phyloP scores from a whole-genome alignment of 2,329 filamentous ascomycete species.

The Cladosporium sp. region DNA sequence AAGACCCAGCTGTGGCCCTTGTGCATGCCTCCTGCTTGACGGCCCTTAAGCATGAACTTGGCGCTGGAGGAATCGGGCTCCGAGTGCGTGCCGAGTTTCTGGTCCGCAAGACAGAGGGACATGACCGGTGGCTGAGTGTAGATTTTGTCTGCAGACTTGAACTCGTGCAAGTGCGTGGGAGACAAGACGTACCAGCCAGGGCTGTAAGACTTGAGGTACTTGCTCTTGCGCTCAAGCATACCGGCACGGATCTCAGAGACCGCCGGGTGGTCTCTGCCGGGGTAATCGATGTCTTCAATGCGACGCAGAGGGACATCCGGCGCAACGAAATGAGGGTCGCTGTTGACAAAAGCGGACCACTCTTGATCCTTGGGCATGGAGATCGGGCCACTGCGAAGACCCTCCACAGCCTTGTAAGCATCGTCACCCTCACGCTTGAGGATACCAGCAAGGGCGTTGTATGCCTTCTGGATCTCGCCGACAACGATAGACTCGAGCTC shows the following conservation, averaged over 20 bases:
- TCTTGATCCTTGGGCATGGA: constrained; percentile 92
- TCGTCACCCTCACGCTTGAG: constrained; percentile 86
- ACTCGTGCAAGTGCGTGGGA: constrained; percentile 95
- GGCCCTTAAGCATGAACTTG: constrained; percentile 96
- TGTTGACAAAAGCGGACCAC: constrained; percentile 77
- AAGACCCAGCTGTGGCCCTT: constrained; percentile 68
- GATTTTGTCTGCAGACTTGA: constrained; percentile 94
- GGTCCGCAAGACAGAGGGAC: constrained; percentile 91
- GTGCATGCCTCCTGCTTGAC: constrained; percentile 89
- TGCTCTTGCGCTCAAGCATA: constrained; percentile 94
- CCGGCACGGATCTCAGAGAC: constrained; percentile 82
- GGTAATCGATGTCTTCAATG: constrained; percentile 80
- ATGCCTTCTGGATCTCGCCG: constrained; percentile 95
- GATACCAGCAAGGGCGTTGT: constrained; percentile 88
- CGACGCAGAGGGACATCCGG: constrained; percentile 73
- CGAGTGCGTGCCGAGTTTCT: constrained; percentile 91
- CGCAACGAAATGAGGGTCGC: constrained; percentile 81
- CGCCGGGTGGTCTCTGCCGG: constrained; percentile 79
- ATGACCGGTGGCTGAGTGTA: constrained; percentile 80
- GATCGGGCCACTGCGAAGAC: constrained; percentile 76
- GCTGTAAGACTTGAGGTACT: constrained; percentile 96
- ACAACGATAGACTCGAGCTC: constrained; percentile 96
- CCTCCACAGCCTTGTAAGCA: constrained; percentile 70
- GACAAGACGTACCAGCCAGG: constrained; percentile 96
- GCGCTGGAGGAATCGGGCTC: constrained; percentile 77